Evolutionary conservation across 768 basidiomycete species (phyloP).

Genomic region (Mycena capillaripes): DNA sequence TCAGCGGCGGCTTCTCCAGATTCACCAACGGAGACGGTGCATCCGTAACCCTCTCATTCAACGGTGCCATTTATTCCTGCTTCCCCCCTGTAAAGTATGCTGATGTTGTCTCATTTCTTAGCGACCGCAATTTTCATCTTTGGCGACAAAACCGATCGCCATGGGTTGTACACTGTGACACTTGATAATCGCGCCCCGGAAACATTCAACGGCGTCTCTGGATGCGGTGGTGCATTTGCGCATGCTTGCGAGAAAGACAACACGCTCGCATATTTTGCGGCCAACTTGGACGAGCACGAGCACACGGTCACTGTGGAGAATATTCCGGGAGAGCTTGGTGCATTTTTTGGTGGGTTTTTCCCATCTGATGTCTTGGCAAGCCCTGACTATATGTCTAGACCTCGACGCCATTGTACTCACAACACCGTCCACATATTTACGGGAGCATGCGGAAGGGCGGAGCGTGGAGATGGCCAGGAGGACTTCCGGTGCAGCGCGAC

Average conservation of each 20-base stretch:
- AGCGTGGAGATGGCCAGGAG: not conserved
- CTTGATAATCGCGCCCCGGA: constrained; percentile 28
- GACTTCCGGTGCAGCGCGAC: not conserved
- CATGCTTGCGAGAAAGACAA: constrained; percentile 38
- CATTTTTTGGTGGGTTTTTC: constrained; percentile 29
- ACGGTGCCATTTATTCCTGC: constrained; percentile 2
- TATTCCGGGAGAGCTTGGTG: constrained; percentile 24
- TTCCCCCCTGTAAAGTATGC: too few species aligned
- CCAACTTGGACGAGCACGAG: not conserved
- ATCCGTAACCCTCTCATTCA: constrained; percentile 27
- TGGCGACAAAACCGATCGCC: constrained; percentile 41
- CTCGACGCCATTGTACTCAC: constrained; percentile 17
- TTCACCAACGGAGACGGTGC: constrained; percentile 31
- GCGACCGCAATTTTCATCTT: constrained; percentile 38
- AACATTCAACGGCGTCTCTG: constrained; percentile 36
- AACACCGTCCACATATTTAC: not conserved
- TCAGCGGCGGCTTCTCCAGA: constrained; percentile 30
- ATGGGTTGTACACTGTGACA: constrained; percentile 39
- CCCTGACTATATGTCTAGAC: not conserved
- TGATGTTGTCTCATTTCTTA: not conserved
- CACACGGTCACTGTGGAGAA: constrained; percentile 28
- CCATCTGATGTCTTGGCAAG: too few species aligned
- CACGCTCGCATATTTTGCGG: constrained; percentile 31
- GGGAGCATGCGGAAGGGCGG: not conserved
- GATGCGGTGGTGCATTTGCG: constrained; percentile 36